Base-by-base conservation (phyloP, 2,329 filamentous ascomycete species). In the Daldinia sp. region DNA sequence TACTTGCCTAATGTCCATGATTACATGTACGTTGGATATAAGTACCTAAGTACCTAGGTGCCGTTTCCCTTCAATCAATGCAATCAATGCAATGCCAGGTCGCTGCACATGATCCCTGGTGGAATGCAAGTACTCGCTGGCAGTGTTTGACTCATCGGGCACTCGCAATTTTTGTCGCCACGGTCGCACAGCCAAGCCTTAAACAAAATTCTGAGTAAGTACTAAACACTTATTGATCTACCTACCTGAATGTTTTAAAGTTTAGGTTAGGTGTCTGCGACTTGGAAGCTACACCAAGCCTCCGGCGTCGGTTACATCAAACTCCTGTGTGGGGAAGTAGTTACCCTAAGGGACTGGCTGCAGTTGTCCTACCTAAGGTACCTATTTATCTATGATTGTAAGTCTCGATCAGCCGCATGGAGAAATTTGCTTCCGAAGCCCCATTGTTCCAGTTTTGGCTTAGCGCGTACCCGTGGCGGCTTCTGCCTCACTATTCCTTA, bases 381-480 rank as follows among this genome's bases (percentile, higher is more conserved):
- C 35, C 13, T 35, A 69, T 64, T 20, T 46, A 26, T 6, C 20
- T 4, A 23, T 23, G 6, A 26, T 39, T 18, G 30, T 13, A 30
- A 20, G 15, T 39, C 55, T 56, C 20, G 57, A 58, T 66, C 57
- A 65, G 65, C 70, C 64, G 53, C 65, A 65, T 64, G 67, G 69
- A 73, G 50, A 67, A 74, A 67, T 48, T 65, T 74, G 71, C 50
- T 72, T 77, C 75, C 75, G 70, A 74, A 6, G 35, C 41, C 53
- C 53, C 53, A 59, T 46, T 48, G 12, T 59, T 59, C 56, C 56
- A n/a, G 63, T 37, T 28, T 18, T 53, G 74, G 81, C n/a, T 69
- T 83, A 83, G 82, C 73, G 76, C 51, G 6, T 59, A 71, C 15
- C n/a, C 75, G 79, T 74, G 60, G 70, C 69, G 71, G 68, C 60